Conservation (phyloP, 306 rosid genomes). For the Alnus glutinosa region DNA sequence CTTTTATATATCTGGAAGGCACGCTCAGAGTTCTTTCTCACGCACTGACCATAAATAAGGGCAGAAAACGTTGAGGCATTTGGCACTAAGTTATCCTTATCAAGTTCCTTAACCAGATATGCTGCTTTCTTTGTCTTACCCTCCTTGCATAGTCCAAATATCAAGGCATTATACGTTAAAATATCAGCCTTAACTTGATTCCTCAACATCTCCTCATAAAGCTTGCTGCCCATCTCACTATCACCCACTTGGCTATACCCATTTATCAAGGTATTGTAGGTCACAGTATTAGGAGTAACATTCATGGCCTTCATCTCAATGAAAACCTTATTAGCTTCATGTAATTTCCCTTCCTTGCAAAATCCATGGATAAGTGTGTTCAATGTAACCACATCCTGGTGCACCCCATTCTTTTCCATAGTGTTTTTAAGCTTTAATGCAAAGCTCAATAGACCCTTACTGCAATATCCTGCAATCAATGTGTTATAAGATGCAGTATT, state of each 20-base stretch:
- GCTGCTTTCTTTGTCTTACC: constrained; percentile 89
- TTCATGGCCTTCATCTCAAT: constrained; percentile 61
- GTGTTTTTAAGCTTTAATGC: constrained; percentile 55
- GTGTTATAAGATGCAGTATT: constrained; percentile 62
- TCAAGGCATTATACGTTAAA: constrained; percentile 76
- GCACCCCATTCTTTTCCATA: constrained; percentile 62
- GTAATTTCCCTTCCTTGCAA: constrained; percentile 65
- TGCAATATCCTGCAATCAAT: constrained; percentile 71
- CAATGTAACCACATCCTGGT: constrained; percentile 59
- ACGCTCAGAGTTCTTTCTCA: constrained; percentile 59
- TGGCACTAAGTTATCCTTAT: constrained; percentile 58
- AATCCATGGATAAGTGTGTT: constrained; percentile 71
- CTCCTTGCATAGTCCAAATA: constrained; percentile 79
- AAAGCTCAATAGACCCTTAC: constrained; percentile 57
- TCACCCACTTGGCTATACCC: constrained; percentile 66
- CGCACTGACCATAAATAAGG: constrained; percentile 68
- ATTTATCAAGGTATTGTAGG: constrained; percentile 70
- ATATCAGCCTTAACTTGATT: constrained; percentile 62
- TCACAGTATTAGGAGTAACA: constrained; percentile 63
- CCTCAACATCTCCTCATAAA: constrained; percentile 76
- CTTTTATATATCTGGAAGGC: constrained; percentile 65
- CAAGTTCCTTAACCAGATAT: constrained; percentile 63
- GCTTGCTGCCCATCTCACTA: constrained; percentile 54
- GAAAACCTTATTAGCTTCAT: constrained; percentile 66
- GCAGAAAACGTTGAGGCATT: constrained; percentile 78